These are phyloP conservation scores for Friedmanniomyces simplex DNA, from an alignment of 495 filamentous ascomycete species.

Conservation along the genomic window DNA sequence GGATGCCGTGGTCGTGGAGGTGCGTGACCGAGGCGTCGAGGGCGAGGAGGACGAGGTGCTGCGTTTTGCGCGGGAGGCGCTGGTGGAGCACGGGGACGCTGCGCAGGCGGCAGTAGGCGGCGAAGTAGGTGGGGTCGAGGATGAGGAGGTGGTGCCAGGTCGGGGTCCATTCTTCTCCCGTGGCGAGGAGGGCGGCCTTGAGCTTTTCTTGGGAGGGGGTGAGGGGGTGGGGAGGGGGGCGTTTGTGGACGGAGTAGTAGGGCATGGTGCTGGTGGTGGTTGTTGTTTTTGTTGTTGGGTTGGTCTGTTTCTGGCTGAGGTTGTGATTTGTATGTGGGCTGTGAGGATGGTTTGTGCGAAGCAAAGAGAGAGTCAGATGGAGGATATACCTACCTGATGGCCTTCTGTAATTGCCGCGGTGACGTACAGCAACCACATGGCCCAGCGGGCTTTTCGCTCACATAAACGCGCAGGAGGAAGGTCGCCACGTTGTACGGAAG, in stretches of 20 bases:
- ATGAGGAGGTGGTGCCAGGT: constrained; percentile 21
- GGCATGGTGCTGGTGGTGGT: too few species aligned
- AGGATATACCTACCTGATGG: too few species aligned
- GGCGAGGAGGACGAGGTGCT: constrained; percentile 32
- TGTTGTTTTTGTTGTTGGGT: too few species aligned
- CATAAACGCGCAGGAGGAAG: too few species aligned
- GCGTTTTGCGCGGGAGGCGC: constrained; percentile 32
- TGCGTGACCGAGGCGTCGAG: constrained; percentile 34
- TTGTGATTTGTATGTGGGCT: too few species aligned
- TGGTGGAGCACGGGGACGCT: constrained; percentile 24
- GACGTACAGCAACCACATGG: too few species aligned
- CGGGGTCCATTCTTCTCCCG: not conserved
- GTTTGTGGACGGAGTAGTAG: constrained; percentile 3
- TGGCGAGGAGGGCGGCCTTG: constrained; percentile 5
- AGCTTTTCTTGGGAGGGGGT: constrained; percentile 1
- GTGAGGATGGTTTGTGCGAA: too few species aligned
- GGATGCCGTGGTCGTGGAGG: constrained; percentile 33
- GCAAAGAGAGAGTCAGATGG: too few species aligned
- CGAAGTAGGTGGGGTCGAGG: constrained; percentile 29
- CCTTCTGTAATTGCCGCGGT: too few species aligned
- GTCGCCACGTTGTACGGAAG: too few species aligned
- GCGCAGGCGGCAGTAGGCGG: constrained; percentile 26
- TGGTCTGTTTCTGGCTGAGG: too few species aligned
- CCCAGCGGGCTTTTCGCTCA: too few species aligned
- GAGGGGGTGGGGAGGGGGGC: not conserved